phyloP scores from a whole-genome alignment of 768 basidiomycete species.

The Tulasnella sp. region DNA sequence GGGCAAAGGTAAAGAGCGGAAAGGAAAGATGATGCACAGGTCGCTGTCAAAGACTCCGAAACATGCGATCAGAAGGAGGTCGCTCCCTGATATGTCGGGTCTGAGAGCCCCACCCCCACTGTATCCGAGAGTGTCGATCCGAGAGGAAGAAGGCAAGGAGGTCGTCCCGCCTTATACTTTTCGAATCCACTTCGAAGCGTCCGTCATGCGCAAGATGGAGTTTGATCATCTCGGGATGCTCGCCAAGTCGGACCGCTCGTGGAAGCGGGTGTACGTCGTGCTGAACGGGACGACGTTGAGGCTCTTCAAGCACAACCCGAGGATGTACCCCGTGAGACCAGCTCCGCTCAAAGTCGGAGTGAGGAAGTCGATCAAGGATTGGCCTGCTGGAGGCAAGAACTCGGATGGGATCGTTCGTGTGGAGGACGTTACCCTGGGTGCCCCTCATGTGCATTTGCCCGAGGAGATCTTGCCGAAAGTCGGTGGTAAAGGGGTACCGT shows the following conservation, averaged over 20 bases:
- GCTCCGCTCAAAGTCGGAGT: not conserved
- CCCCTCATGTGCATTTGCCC: conserved; percentile 26
- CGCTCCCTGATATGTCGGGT: not conserved
- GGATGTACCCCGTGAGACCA: conserved; percentile 2
- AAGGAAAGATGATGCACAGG: not conserved
- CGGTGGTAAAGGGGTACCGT: not conserved
- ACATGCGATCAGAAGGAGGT: not conserved
- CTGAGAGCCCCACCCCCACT: not conserved
- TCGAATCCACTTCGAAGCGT: conserved; percentile 62
- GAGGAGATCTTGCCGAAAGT: conserved; percentile 15
- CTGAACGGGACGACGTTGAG: conserved; percentile 85
- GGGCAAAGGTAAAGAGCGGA: not conserved
- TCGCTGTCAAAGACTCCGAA: not conserved
- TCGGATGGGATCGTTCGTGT: conserved; percentile 14
- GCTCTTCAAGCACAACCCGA: conserved; percentile 40
- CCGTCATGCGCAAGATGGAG: conserved; percentile 89
- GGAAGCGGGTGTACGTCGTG: conserved; percentile 79
- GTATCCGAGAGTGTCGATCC: conserved; percentile 17
- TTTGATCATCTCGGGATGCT: conserved; percentile 76
- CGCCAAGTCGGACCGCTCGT: conserved; percentile 81
- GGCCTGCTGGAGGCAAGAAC: not conserved
- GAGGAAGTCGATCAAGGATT: not conserved
- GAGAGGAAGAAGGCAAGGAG: conserved; percentile 72
- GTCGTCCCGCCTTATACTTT: conserved; percentile 73
- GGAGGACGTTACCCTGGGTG: conserved; percentile 22